Conservation (phyloP, 2,329 filamentous ascomycete genomes). For the Hypoxylon sp. region DNA sequence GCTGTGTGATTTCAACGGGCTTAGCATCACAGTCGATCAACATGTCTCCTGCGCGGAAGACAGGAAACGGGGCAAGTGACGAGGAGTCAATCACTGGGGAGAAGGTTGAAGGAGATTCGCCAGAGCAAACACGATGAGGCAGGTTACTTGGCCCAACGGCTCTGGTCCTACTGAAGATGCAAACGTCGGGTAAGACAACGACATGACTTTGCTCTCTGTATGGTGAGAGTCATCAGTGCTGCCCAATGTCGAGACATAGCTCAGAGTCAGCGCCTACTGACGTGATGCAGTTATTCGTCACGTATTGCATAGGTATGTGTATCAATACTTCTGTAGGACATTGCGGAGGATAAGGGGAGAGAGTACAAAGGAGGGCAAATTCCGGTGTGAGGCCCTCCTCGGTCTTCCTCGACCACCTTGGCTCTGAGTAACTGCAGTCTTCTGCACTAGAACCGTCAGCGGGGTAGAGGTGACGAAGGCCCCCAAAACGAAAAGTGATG, state of each 20-base stretch:
- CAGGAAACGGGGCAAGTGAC: slow-evolving; percentile 37
- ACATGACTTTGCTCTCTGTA: slow-evolving; percentile 44
- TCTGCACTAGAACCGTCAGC: slow-evolving; percentile 28
- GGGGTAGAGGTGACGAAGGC: slow-evolving; percentile 40
- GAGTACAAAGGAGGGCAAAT: slow-evolving; percentile 12
- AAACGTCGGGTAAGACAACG: slow-evolving; percentile 53
- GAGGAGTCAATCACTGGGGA: slow-evolving; percentile 22
- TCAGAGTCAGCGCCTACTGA: slow-evolving; percentile 37
- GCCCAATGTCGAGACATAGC: slow-evolving; percentile 41
- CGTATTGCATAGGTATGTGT: slow-evolving; percentile 46
- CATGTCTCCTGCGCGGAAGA: slow-evolving; percentile 24
- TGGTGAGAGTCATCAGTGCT: slow-evolving; percentile 28
- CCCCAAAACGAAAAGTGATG: slow-evolving; percentile 35
- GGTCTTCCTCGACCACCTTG: slow-evolving; percentile 23
- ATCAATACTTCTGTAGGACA: slow-evolving; percentile 41
- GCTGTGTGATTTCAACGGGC: slow-evolving; percentile 26
- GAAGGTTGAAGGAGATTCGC: slow-evolving; percentile 31
- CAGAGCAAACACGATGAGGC: slow-evolving; percentile 47
- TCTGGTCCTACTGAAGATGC: slow-evolving; percentile 49
- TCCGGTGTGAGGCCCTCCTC: slow-evolving; percentile 22
- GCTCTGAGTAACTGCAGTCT: slow-evolving; percentile 23
- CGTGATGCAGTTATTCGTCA: slow-evolving; percentile 48
- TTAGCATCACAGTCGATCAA: slow-evolving; percentile 18
- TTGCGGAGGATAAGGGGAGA: slow-evolving; percentile 25
- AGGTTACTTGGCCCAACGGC: slow-evolving; percentile 46